Evolutionary conservation across 2,329 filamentous ascomycete genomes (phyloP).

Genomic region (Fusarium graminum): DNA sequence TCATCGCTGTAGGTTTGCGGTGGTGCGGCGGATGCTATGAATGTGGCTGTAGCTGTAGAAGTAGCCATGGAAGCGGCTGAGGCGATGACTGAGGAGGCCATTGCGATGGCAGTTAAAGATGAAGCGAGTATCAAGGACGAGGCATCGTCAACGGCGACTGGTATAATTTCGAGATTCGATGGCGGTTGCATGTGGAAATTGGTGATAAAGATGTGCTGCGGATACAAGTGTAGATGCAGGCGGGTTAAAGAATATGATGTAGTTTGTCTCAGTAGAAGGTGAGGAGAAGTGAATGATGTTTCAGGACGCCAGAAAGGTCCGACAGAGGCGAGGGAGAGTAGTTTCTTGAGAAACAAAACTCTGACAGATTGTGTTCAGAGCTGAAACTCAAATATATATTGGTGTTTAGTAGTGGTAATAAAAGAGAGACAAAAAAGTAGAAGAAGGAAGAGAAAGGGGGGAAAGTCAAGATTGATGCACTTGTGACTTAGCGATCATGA

Average conservation of each 20-base stretch:
- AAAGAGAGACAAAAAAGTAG: slow-evolving; percentile 5
- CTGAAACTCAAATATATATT: slow-evolving; percentile 15
- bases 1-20: slow-evolving; percentile 54
- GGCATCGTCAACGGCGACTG: slow-evolving; percentile 42
- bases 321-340: slow-evolving; percentile 13
- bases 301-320: slow-evolving; percentile 33
- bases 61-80: slow-evolving; percentile 49
- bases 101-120: slow-evolving; percentile 43
- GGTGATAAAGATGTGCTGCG: neutral
- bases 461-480: slow-evolving; percentile 26
- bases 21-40: slow-evolving; percentile 32
- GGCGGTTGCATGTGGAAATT: slow-evolving; percentile 44
- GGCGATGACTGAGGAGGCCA: slow-evolving; percentile 50
- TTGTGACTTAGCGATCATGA: slow-evolving; percentile 40
- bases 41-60: slow-evolving; percentile 43
- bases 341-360: slow-evolving; percentile 18
- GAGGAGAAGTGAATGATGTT: slow-evolving; percentile 40
- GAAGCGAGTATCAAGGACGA: slow-evolving; percentile 39
- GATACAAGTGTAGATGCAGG: neutral
- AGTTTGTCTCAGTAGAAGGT: slow-evolving; percentile 25
- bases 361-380: slow-evolving; percentile 8
- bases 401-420: slow-evolving; percentile 3
- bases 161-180: slow-evolving; percentile 35
- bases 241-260: slow-evolving; percentile 27
- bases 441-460: slow-evolving; percentile 1